Base-by-base conservation (phyloP, 2,329 filamentous ascomycete species). In the Colletotrichum plurivorum region DNA sequence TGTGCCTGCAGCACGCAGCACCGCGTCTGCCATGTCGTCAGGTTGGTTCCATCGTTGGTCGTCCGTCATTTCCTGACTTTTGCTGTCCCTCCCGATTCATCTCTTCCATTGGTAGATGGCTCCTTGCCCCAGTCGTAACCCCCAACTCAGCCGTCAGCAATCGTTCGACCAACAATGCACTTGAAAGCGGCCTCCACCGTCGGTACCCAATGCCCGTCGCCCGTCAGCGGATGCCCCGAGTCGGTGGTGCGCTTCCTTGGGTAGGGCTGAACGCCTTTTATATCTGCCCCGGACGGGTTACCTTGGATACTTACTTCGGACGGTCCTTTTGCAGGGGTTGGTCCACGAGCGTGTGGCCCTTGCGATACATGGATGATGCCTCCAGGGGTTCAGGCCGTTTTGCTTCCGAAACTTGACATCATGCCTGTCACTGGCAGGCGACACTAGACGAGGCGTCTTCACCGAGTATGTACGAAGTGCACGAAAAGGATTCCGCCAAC, bases 221-320 rank as follows among this genome's bases (percentile, higher is more conserved):
- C 20, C 41, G 43, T 41, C 22, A 41, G 4, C 13, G 15, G n/a
- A 10, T 39, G 39, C 43, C 49, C 31, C 20, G 27, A 27, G 27
- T 54, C 48, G 54, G 20, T 45, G 48, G 22, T 59, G 31, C 22
- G 18, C 25, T 45, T 49, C 39, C 16, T 22, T 51, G 41, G 13
- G 20, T 65, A 69, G 63, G 67, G 67, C 67, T 67, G 67, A 69
- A 46, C 25, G 16, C 61, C 18, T 43, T 41, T 20, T 25, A 20
- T n/a, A 18, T 22, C 5, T 27, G 22, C 49, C 48, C 18, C 66
- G 53, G 62, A 45, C 43, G 51, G 54, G 56, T 25, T 67, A 60
- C 49, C 55, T 51, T 55, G 25, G 54, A 60, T 8, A 9, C 8
- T 8, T 69, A 60, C 49, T 60, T 51, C 62, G 25, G 54, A 60